These are phyloP conservation scores for Sequoiadendron giganteum DNA, from an alignment of 75 land plant genomes.

Conservation along the genomic window DNA sequence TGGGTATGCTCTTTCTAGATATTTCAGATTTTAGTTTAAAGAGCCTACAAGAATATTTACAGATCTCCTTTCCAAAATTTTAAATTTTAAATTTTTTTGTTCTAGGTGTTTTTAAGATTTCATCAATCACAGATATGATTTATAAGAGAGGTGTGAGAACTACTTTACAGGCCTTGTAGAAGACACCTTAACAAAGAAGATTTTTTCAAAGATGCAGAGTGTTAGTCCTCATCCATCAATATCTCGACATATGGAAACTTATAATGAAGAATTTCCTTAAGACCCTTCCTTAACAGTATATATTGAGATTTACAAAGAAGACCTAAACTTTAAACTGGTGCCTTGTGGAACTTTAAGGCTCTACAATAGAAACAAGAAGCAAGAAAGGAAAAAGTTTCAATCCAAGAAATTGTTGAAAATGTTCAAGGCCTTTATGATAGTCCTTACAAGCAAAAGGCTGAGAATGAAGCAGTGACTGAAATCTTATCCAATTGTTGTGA, in stretches of 20 bases:
- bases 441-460: background rate
- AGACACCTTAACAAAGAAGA: background rate
- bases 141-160: background rate
- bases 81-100: background rate
- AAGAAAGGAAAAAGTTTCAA: background rate
- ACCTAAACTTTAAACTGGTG: background rate
- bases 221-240: background rate
- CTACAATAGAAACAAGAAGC: background rate
- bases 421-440: background rate
- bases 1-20: background rate
- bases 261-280: background rate
- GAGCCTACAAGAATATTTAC: background rate
- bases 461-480: background rate
- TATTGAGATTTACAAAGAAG: background rate
- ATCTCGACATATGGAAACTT: background rate
- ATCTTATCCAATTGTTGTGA: background rate
- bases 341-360: background rate
- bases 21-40: background rate
- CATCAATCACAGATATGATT: background rate
- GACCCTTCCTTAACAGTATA: background rate
- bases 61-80: background rate
- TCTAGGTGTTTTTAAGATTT: too few species aligned
- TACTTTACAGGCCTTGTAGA: too few species aligned
- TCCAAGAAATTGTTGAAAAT: background rate
- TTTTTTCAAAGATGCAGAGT: background rate